Evolutionary conservation across 352 stramenopile genomes (phyloP).

Genomic region (Phytopythium mirpurense): DNA sequence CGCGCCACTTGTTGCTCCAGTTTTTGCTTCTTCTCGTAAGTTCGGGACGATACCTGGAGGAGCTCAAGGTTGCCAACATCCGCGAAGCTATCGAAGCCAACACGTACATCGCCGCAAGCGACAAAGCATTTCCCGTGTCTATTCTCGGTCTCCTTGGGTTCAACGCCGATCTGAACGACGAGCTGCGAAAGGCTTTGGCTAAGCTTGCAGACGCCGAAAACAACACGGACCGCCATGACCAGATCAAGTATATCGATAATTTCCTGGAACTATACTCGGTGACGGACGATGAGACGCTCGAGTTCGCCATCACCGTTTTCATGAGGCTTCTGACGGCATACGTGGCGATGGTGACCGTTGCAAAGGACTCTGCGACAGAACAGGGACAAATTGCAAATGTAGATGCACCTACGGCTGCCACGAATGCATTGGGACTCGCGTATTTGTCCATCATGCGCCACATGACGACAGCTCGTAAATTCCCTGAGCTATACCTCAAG

Average conservation of each 20-base stretch:
- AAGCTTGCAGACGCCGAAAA: constrained; percentile 24
- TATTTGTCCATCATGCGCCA: constrained; percentile 10
- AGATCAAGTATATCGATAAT: constrained; percentile 48
- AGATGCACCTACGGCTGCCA: background rate
- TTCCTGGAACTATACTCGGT: constrained; percentile 61
- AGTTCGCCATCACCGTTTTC: constrained; percentile 40
- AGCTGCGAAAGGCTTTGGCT: constrained; percentile 42
- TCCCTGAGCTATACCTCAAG: constrained; percentile 44
- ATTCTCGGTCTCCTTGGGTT: constrained; percentile 66
- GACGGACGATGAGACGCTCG: constrained; percentile 40
- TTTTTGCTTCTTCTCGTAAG: constrained; percentile 52
- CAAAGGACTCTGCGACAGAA: background rate
- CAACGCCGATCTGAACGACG: constrained; percentile 60
- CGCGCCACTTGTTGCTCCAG: constrained; percentile 41
- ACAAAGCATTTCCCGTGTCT: constrained; percentile 55
- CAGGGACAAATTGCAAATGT: background rate
- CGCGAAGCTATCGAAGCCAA: constrained; percentile 57
- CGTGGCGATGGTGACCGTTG: background rate
- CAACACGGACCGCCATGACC: constrained; percentile 21
- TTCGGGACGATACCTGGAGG: constrained; percentile 38
- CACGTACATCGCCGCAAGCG: constrained; percentile 30
- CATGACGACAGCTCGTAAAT: constrained; percentile 22
- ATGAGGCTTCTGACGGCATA: constrained; percentile 18
- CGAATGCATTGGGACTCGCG: background rate
- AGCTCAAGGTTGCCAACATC: constrained; percentile 48